Evolutionary conservation across 2,329 filamentous ascomycete species (phyloP).

Genomic region (Pyrenochaeta sp.): DNA sequence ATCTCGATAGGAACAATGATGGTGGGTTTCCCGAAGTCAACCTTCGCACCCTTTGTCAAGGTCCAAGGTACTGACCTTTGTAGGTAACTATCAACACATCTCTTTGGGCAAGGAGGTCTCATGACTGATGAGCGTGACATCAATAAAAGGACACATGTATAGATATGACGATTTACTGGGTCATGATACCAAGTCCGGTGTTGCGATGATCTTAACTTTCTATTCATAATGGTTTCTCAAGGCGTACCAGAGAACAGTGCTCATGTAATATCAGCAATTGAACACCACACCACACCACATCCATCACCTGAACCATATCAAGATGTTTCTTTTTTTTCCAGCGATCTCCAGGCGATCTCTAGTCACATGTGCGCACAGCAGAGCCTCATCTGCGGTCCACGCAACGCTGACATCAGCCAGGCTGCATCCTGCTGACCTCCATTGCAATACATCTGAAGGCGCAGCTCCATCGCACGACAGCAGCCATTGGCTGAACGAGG

Average conservation of each 20-base stretch:
- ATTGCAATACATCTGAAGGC: conserved; percentile 11
- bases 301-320: conserved; percentile 2
- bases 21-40: not conserved
- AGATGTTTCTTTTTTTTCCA: conserved; percentile 1
- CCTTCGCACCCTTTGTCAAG: not conserved
- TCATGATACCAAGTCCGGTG: conserved; percentile 13
- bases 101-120: not conserved
- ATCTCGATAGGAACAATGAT: not conserved
- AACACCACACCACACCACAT: not conserved
- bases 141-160: conserved; percentile 2
- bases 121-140: conserved; percentile 3
- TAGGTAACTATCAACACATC: not conserved
- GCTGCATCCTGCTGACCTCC: conserved; percentile 21
- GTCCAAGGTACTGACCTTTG: not conserved
- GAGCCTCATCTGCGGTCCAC: conserved; percentile 23
- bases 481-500: conserved; percentile 4
- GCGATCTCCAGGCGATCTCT: conserved; percentile 8
- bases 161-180: conserved; percentile 2
- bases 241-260: conserved; percentile 13
- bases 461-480: conserved; percentile 12
- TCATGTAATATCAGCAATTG: conserved; percentile 12
- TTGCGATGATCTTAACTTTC: conserved; percentile 3
- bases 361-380: conserved; percentile 11
- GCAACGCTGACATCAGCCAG: conserved; percentile 23
- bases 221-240: conserved; percentile 11